These are phyloP conservation scores for Rhodotorula glutinis DNA, from an alignment of 1,284 basidiomycete species.

Conservation along the genomic window DNA sequence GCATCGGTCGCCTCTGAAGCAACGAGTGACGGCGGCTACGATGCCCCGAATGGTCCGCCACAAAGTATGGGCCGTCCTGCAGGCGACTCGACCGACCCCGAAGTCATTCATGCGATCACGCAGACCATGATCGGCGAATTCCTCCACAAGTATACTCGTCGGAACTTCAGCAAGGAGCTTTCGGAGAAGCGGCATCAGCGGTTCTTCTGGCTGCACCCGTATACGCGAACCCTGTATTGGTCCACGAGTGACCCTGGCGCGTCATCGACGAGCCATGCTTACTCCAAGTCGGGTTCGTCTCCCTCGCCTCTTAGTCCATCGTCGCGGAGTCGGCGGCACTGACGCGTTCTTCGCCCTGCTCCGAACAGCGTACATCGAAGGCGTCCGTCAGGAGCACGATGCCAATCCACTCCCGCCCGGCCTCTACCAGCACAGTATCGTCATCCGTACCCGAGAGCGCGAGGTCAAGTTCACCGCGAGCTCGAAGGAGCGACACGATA, in stretches of 20 bases:
- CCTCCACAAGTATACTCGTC: conserved; percentile 94
- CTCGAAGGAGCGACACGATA: conserved; percentile 89
- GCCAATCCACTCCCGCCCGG: conserved; percentile 90
- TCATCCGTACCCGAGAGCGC: conserved; percentile 85
- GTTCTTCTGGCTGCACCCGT: conserved; percentile 99
- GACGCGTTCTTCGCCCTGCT: too few relatives aligned
- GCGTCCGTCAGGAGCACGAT: conserved; percentile 83
- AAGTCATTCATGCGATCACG: conserved; percentile 90
- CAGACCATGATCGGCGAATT: conserved; percentile 99
- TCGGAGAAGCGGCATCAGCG: conserved; percentile 87
- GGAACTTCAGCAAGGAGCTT: conserved; percentile 83
- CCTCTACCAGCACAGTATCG: conserved; percentile 83
- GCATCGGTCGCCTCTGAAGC: conserved; percentile 43
- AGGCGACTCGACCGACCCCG: conserved; percentile 68
- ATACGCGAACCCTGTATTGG: conserved; percentile 98
- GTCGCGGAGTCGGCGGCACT: neutral
- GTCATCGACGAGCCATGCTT: conserved; percentile 76
- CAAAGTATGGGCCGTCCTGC: conserved; percentile 17
- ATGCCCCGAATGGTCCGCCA: conserved; percentile 8
- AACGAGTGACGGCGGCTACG: conserved; percentile 45
- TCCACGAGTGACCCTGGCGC: conserved; percentile 84
- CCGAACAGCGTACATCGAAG: conserved; percentile 85
- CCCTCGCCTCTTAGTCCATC: neutral
- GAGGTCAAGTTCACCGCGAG: conserved; percentile 98
- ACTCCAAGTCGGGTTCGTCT: conserved; percentile 87